A percentile compares a stretch with the other conserved stretches of the same genome.
Evolutionary conservation across 257 asterid species (phyloP).

Genomic region (Solanum sitiens): DNA sequence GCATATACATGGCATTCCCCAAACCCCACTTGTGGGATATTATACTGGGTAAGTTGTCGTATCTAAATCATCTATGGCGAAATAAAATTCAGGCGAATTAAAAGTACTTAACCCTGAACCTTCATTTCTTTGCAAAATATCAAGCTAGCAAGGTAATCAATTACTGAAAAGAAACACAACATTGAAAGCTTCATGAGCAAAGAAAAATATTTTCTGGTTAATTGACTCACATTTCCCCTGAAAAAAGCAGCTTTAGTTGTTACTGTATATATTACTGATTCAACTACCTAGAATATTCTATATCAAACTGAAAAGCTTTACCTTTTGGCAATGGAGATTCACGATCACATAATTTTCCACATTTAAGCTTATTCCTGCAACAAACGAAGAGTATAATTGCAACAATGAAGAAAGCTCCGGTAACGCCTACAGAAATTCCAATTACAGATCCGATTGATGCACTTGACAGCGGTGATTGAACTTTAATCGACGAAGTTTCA

Average conservation of each 20-base stretch:
- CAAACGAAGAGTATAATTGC: not conserved
- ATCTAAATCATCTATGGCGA: not conserved
- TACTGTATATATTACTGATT: not conserved
- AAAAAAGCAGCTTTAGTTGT: not conserved
- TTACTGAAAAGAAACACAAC: not conserved
- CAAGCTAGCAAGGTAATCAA: not conserved
- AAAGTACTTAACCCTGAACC: not conserved
- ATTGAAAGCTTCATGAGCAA: not conserved
- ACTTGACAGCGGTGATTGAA: not conserved
- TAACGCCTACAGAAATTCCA: not conserved
- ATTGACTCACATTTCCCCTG: not conserved
- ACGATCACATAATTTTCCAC: not conserved
- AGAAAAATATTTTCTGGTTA: not conserved
- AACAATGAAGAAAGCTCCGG: not conserved
- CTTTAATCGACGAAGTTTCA: not conserved
- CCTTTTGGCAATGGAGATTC: conserved; percentile 1
- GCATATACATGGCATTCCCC: not conserved
- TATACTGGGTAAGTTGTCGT: not conserved
- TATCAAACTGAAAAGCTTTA: not conserved
- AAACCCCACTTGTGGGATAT: not conserved
- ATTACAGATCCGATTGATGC: not conserved
- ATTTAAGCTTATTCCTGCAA: not conserved
- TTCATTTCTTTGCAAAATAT: not conserved
- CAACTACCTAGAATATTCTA: not conserved
- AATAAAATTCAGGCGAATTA: not conserved